Conservation (phyloP, 257 asterid species). For the Perilla frutescens region DNA sequence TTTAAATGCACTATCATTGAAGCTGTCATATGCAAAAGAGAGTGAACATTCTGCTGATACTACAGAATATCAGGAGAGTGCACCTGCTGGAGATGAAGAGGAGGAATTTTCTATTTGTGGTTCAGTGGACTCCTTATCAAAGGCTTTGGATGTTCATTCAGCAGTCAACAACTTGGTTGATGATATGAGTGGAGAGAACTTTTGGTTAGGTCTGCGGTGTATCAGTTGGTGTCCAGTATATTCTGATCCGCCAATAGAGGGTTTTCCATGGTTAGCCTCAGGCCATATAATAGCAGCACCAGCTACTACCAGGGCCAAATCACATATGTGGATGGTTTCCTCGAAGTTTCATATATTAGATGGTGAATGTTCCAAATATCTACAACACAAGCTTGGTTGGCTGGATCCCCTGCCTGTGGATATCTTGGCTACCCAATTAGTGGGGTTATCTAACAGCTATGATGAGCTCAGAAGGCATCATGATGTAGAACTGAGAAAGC, state of each 20-base stretch:
- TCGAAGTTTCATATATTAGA: slow-evolving; percentile 73
- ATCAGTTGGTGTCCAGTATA: slow-evolving; percentile 93
- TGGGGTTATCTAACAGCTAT: slow-evolving; percentile 69
- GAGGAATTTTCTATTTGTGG: slow-evolving; percentile 40
- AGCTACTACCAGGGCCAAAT: slow-evolving; percentile 66
- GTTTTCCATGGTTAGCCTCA: slow-evolving; percentile 80
- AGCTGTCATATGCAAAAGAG: slow-evolving; percentile 54
- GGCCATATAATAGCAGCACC: slow-evolving; percentile 67
- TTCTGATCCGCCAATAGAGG: slow-evolving; percentile 67
- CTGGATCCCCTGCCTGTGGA: slow-evolving; percentile 55
- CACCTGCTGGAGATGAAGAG: slow-evolving; percentile 48
- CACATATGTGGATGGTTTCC: slow-evolving; percentile 93
- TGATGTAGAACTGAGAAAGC: slow-evolving; percentile 68
- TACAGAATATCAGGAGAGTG: slow-evolving; percentile 46
- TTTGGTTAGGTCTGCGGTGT: slow-evolving; percentile 71
- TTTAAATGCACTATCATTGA: slow-evolving; percentile 60
- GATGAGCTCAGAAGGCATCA: slow-evolving; percentile 50
- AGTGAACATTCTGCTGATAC: slow-evolving; percentile 43
- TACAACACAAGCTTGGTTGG: slow-evolving; percentile 87
- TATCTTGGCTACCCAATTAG: slow-evolving; percentile 68
- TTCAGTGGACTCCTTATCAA: slow-evolving; percentile 48
- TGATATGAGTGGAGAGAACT: slow-evolving; percentile 62
- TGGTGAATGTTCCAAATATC: slow-evolving; percentile 73
- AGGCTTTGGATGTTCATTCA: slow-evolving; percentile 47
- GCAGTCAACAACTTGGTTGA: slow-evolving; percentile 57